phyloP scores from a whole-genome alignment of 768 basidiomycete genomes.

The Hypholoma sublateritium region DNA sequence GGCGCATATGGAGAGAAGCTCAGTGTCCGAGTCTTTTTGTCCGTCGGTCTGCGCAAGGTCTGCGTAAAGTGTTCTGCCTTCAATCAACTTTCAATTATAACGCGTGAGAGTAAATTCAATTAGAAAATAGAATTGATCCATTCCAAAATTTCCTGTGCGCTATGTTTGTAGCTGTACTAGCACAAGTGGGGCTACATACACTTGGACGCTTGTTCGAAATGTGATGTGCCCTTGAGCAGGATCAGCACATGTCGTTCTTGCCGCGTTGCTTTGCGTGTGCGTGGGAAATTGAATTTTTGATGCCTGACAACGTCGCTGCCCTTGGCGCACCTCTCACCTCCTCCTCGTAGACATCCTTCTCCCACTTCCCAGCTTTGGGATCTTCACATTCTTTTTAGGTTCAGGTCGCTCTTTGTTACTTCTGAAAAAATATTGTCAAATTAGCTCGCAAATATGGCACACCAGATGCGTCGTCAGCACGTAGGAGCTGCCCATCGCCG shows the following conservation, averaged over 20 bases:
- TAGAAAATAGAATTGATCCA: no score
- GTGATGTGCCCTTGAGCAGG: neutral
- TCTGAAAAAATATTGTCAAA: neutral
- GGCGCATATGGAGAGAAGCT: no score
- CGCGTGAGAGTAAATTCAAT: no score
- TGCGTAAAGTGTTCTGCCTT: no score
- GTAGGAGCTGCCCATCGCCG: constrained; percentile 3
- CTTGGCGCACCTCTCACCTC: neutral
- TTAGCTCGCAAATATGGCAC: neutral
- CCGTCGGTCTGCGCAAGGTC: no score
- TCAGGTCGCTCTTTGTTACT: neutral
- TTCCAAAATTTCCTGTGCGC: no score
- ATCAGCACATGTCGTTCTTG: neutral
- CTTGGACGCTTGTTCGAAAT: no score
- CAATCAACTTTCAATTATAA: no score
- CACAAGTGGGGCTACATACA: no score
- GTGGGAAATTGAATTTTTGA: neutral
- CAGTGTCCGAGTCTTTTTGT: no score
- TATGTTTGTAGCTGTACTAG: no score
- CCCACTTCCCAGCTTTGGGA: neutral
- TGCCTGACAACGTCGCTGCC: neutral
- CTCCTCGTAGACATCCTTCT: neutral
- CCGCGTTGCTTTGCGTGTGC: neutral
- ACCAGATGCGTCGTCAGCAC: constrained; percentile 4
- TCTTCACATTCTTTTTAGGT: constrained; percentile 1